Conservation (phyloP, 1,139 yeast genomes). For the Arxiozyma slooffiae region DNA sequence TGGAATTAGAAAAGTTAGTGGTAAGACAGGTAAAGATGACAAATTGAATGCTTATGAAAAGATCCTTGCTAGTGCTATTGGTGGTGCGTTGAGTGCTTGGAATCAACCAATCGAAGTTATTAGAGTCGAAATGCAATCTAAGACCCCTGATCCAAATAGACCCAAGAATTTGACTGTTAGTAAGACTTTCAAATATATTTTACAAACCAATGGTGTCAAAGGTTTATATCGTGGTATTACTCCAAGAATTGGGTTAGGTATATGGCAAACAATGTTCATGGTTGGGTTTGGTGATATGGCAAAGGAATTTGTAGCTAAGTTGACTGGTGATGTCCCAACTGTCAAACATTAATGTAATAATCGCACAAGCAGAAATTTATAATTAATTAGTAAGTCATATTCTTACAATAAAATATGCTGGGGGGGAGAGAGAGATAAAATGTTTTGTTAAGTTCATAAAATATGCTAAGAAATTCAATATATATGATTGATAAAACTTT, state of each 20-base stretch:
- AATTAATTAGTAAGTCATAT: neutral
- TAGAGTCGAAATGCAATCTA: constrained; percentile 95
- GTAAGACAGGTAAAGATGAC: constrained; percentile 48
- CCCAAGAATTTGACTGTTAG: constrained; percentile 80
- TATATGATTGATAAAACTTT: no score
- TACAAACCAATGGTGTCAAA: constrained; percentile 68
- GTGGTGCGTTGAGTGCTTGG: constrained; percentile 98
- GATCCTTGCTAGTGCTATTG: constrained; percentile 76
- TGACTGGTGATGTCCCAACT: constrained; percentile 47
- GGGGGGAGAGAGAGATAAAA: neutral
- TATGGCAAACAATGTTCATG: constrained; percentile 98
- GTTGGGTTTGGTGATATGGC: constrained; percentile 97
- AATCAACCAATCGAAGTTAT: constrained; percentile 97
- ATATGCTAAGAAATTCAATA: neutral
- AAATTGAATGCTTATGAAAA: constrained; percentile 68
- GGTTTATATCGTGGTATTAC: constrained; percentile 95
- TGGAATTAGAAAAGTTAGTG: constrained; percentile 52
- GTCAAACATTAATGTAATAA: constrained; percentile 34
- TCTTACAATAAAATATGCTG: neutral
- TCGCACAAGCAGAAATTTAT: neutral
- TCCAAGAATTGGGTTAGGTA: constrained; percentile 91
- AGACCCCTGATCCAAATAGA: constrained; percentile 85
- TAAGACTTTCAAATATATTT: constrained; percentile 76
- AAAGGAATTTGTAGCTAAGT: constrained; percentile 48
- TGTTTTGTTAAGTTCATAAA: neutral